phyloP scores from a whole-genome alignment of 805 yeast species.

The Yarrowia sp. region DNA sequence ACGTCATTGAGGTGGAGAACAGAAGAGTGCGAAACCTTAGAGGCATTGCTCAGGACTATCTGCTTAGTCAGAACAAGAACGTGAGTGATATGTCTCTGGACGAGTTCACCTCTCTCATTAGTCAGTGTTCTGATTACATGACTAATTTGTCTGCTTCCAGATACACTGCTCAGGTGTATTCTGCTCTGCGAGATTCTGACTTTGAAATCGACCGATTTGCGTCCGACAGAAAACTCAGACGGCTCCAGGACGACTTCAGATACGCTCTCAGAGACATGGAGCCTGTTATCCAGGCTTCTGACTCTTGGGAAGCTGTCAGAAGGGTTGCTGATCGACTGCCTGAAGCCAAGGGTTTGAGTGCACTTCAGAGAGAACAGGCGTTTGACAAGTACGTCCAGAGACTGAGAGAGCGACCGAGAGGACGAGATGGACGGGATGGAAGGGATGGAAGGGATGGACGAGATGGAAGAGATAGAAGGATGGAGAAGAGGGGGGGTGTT shows the following conservation, averaged over 20 bases:
- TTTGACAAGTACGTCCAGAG: slow-evolving; percentile 41
- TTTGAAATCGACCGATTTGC: slow-evolving; percentile 35
- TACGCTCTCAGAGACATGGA: slow-evolving; percentile 36
- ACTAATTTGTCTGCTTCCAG: slow-evolving; percentile 13
- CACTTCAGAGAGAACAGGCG: slow-evolving; percentile 36
- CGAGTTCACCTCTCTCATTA: slow-evolving; percentile 33
- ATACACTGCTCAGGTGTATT: not conserved
- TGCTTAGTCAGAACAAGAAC: slow-evolving; percentile 26
- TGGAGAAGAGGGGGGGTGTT: not conserved
- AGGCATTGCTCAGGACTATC: slow-evolving; percentile 42
- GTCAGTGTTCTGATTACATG: slow-evolving; percentile 28
- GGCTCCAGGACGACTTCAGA: slow-evolving; percentile 38
- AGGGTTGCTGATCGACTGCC: slow-evolving; percentile 36
- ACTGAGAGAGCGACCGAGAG: slow-evolving; percentile 30
- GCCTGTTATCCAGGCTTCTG: slow-evolving; percentile 37
- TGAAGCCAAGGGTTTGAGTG: slow-evolving; percentile 42
- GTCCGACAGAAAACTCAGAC: slow-evolving; percentile 35
- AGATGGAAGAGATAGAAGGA: not conserved
- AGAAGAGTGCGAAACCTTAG: slow-evolving; percentile 56
- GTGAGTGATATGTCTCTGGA: slow-evolving; percentile 31
- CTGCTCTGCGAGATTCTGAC: slow-evolving; percentile 28
- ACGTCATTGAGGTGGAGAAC: slow-evolving; percentile 61
- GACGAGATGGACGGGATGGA: not conserved
- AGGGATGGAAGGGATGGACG: not conserved
- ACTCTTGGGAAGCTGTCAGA: slow-evolving; percentile 43